phyloP scores from a whole-genome alignment of 805 yeast genomes.

The Candida germanica region DNA sequence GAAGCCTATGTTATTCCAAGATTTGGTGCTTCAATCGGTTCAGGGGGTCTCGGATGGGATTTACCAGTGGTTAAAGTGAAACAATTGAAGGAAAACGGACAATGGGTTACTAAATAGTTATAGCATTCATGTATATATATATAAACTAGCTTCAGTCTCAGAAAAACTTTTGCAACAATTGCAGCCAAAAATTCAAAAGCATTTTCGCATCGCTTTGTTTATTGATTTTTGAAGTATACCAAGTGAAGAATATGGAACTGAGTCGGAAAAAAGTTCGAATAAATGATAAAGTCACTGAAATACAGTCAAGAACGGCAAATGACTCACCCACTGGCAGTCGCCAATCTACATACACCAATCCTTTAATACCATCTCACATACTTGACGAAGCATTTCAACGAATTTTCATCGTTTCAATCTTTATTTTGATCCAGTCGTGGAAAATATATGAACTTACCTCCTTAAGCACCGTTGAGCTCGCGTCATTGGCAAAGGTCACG shows the following conservation, averaged over 20 bases:
- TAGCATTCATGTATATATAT: slow-evolving; percentile 1
- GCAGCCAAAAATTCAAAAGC: no score
- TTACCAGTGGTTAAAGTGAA: slow-evolving; percentile 71
- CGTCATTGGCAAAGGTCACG: slow-evolving; percentile 46
- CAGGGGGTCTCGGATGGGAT: slow-evolving; percentile 91
- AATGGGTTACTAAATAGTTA: slow-evolving; percentile 52
- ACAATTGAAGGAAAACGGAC: slow-evolving; percentile 64
- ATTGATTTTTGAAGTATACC: no score
- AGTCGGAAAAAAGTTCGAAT: slow-evolving; percentile 12
- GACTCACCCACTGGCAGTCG: background rate
- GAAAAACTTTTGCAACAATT: no score
- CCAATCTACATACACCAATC: background rate
- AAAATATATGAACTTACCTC: slow-evolving; percentile 69
- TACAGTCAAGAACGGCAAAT: no score
- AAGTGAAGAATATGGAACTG: slow-evolving; percentile 4
- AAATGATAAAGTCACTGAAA: slow-evolving; percentile 11
- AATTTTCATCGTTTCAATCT: slow-evolving; percentile 59
- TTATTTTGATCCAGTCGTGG: slow-evolving; percentile 78
- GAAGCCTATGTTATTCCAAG: slow-evolving; percentile 90
- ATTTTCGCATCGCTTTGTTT: slow-evolving; percentile 8
- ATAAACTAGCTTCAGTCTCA: no score
- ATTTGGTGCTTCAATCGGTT: slow-evolving; percentile 78
- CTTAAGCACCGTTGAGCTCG: slow-evolving; percentile 23
- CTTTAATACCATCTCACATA: slow-evolving; percentile 58
- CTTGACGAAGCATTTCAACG: slow-evolving; percentile 80